A percentile compares a stretch with the other conserved stretches of the same genome.
phyloP scores from a whole-genome alignment of 331 rosid species.

The Acacia concinna region DNA sequence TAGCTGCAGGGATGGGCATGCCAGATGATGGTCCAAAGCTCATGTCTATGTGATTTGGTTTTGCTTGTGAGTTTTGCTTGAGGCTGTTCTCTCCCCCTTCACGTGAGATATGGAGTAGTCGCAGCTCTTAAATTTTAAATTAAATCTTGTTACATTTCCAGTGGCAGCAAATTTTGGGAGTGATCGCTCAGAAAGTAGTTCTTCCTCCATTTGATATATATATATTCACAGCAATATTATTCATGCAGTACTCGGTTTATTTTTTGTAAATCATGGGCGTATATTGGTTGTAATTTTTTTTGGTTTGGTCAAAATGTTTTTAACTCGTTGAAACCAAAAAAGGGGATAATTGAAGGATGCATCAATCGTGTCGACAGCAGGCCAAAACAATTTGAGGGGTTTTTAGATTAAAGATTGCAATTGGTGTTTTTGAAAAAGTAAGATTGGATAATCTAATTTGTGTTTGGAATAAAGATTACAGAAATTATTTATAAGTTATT shows the following conservation, averaged over 20 bases:
- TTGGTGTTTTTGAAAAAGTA: too few relatives aligned
- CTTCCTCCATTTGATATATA: not conserved
- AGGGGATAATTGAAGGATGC: not conserved
- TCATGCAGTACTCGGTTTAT: not conserved
- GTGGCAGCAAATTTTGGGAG: not conserved
- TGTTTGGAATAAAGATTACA: too few relatives aligned
- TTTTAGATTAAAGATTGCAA: too few relatives aligned
- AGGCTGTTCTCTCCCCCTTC: not conserved
- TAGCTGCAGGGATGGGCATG: conserved; percentile 97
- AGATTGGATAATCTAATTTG: too few relatives aligned
- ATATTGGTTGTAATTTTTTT: not conserved
- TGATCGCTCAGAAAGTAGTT: not conserved
- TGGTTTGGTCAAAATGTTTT: not conserved
- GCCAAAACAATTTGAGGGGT: too few relatives aligned
- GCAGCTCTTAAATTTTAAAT: not conserved
- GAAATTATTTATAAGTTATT: too few relatives aligned
- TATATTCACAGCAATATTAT: not conserved
- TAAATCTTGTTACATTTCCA: not conserved
- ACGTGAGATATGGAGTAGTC: not conserved
- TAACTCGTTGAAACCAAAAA: not conserved
- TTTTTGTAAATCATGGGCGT: not conserved
- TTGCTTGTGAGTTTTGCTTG: not conserved
- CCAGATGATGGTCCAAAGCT: conserved; percentile 96
- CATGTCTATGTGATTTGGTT: conserved; percentile 58
- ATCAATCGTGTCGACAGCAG: not conserved